Evolutionary conservation across 495 filamentous ascomycete species (phyloP), one percentile per base, ranked within the genome.

Genomic region (Penicillium pancosmium): DNA sequence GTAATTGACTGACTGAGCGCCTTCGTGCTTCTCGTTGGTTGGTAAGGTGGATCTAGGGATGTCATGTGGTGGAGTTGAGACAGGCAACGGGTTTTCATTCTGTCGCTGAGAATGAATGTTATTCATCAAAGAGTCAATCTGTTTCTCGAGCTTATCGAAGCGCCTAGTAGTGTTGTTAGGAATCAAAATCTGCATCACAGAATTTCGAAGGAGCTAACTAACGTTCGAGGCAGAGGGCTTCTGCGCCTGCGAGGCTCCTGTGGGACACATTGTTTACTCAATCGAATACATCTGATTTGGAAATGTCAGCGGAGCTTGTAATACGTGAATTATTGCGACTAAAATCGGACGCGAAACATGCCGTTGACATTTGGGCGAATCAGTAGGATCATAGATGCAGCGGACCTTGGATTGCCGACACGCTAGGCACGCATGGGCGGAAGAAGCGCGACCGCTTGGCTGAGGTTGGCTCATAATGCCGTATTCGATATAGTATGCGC

Each of bases 171-270:
- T 36, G 5, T 0, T 13, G 15, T 33, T n/a, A 36, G 49, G 5
- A 21, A 35, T 16, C 4, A 35, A 11, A 23, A 50, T 47, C 21
- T 46, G 40, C 34, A 31, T 38, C 48, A 13, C 21, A 4, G 36
- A 38, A 38, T 25, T 18, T 19, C 18, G 51, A 25, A 4, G 27
- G 31, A n/a, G 4, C 23, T 19, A 25, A 55, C 57, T 10, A 49
- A 60, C 57, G 57, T 52, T 36, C 57, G 41, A 9, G 57, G 57
- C 41, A 60, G 41, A n/a, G 57, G 57, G 36, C 51, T 41, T 19
- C 57, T 52, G 33, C 51, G 57, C 52, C 47, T 21, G 13, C 44
- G 51, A 13, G 36, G 3, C 25, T 48, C n/a, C 25, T 60, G 57
- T 9, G 57, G 33, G 12, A 33, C 3, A 41, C 57, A 60, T 16